Evolutionary conservation across 1,139 yeast genomes (phyloP), one percentile per base, ranked within the genome.

Genomic region (Pichia sp.): DNA sequence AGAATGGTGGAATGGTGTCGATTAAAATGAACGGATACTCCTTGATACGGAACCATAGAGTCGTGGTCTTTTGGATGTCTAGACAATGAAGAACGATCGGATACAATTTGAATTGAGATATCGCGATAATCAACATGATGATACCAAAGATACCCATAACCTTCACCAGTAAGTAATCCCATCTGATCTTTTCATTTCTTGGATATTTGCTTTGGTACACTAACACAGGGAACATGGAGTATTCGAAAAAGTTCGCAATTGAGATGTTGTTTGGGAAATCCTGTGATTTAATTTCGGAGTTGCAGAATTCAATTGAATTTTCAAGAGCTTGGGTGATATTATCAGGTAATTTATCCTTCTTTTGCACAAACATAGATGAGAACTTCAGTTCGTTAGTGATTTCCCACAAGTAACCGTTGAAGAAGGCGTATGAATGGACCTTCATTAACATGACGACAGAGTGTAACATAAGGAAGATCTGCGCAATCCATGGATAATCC

Each of bases 361-460:
- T 52, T 49, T 58, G 50, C 59, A 67, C 48, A 60, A 69, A 47
- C 22, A 58, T 57, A 59, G 69, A 56, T 9, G 89, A 77, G 49
- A 70, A 73, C 7, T 70, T 58, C 44, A 85, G 68, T 57, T 87
- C 95, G n/a, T 71, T 67, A 28, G 62, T 59, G 30, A 85, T 77
- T 22, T 67, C 69, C 93, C 96, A 88, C 47, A 90, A 69, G 62
- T 90, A 88, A 0, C 97, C 98, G 62, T 90, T 90, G 68, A 83
- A 91, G 59, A 84, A 88, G 1, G 87, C 88, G 62, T 83, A 91
- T 2, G 96, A 88, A 64, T 91, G 97, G 81, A 84, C 85, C 63
- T 91, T 91, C 98, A 91, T 91, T 54, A 91, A 65, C 55, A 90
- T 70, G 4, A 91, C 97, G 46, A 88, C 71, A n/a, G 88, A 79